Conservation (phyloP, 352 stramenopile species). For the Globisporangium irregulare region DNA sequence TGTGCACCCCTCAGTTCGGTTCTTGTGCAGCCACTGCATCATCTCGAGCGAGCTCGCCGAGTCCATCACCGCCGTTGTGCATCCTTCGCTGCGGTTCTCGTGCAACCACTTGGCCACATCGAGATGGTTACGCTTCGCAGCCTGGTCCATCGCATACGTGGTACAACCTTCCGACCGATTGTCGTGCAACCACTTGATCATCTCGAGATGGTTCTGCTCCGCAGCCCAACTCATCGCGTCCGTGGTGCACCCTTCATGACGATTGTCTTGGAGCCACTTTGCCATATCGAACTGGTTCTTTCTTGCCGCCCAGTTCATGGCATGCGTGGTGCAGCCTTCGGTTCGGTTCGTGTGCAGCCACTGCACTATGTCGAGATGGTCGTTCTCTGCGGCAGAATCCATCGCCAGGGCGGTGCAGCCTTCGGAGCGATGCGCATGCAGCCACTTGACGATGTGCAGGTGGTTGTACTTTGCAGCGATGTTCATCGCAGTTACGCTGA, state of each 20-base stretch:
- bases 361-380: no score
- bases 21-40: not conserved
- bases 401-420: not conserved
- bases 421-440: not conserved
- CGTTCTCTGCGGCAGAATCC: not conserved
- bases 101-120: not conserved
- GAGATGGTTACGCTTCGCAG: not conserved
- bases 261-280: no score
- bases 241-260: no score
- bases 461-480: not conserved
- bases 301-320: no score
- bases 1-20: not conserved
- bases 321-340: no score
- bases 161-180: no score
- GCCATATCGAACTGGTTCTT: no score
- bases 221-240: not conserved
- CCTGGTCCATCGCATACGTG: no score
- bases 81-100: not conserved
- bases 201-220: not conserved
- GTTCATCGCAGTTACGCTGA: not conserved
- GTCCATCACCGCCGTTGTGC: not conserved
- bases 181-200: not conserved
- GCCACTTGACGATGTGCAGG: not conserved
- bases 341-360: no score
- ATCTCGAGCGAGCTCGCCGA: not conserved